phyloP scores from a whole-genome alignment of 2,329 filamentous ascomycete genomes.

The Aspergillus sp. region DNA sequence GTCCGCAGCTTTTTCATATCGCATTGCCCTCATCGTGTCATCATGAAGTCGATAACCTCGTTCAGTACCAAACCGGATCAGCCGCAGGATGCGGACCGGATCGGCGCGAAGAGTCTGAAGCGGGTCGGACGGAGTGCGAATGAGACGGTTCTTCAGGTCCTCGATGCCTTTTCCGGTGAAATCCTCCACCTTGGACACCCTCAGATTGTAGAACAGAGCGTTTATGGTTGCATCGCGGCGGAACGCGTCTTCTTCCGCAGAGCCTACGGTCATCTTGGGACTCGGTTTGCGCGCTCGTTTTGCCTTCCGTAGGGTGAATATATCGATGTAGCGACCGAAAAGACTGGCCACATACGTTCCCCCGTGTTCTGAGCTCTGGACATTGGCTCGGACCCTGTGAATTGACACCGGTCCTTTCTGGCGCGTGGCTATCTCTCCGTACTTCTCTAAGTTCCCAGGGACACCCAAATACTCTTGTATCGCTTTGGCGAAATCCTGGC shows the following conservation, averaged over 20 bases:
- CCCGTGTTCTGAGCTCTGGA: constrained; percentile 91
- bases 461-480: constrained; percentile 36
- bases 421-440: constrained; percentile 42
- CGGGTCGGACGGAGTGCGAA: constrained; percentile 78
- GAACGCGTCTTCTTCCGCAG: constrained; percentile 77
- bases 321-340: constrained; percentile 79
- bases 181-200: constrained; percentile 71
- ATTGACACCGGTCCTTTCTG: constrained; percentile 62
- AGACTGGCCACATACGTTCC: constrained; percentile 83
- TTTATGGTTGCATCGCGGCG: constrained; percentile 91
- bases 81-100: constrained; percentile 72
- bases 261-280: constrained; percentile 88
- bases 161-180: constrained; percentile 63
- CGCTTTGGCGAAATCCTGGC: constrained; percentile 36
- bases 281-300: constrained; percentile 85
- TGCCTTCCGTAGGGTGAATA: constrained; percentile 90
- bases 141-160: constrained; percentile 63
- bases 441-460: constrained; percentile 32
- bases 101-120: constrained; percentile 92
- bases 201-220: constrained; percentile 89
- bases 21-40: constrained; percentile 63
- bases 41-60: constrained; percentile 69
- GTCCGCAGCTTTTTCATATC: constrained; percentile 62
- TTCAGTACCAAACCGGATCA: constrained; percentile 84
- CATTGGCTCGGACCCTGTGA: constrained; percentile 84